A percentile compares a stretch with the other conserved stretches of the same genome.
phyloP scores from a whole-genome alignment of 306 rosid genomes.

The Dryas octopetala region DNA sequence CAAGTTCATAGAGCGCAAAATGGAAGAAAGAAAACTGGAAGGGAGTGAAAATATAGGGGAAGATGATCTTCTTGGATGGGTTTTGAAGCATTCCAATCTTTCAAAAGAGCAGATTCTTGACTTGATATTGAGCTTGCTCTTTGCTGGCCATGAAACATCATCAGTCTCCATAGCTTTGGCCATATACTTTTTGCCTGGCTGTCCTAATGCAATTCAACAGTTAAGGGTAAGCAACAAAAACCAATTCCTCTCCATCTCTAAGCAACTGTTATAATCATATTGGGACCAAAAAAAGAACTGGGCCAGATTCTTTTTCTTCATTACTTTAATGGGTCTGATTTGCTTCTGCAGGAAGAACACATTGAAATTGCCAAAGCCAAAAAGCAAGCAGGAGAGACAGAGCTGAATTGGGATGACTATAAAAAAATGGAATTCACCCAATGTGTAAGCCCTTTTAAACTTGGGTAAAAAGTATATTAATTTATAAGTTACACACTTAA shows the following conservation, averaged over 20 bases:
- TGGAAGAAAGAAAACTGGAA: slow-evolving; percentile 53
- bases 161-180: slow-evolving; percentile 89
- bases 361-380: slow-evolving; percentile 63
- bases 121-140: slow-evolving; percentile 79
- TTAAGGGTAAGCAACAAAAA: slow-evolving; percentile 51
- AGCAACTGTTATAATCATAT: neutral
- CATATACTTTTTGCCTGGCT: slow-evolving; percentile 67
- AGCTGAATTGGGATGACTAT: slow-evolving; percentile 90
- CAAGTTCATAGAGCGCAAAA: slow-evolving; percentile 77
- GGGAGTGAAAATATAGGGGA: slow-evolving; percentile 48
- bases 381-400: slow-evolving; percentile 62
- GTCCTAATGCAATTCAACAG: slow-evolving; percentile 65
- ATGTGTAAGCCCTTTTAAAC: slow-evolving; percentile 57
- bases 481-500: neutral
- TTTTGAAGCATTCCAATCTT: slow-evolving; percentile 79
- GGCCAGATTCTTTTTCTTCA: neutral
- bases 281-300: neutral
- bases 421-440: slow-evolving; percentile 93
- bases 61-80: slow-evolving; percentile 91
- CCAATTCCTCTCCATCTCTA: neutral
- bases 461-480: neutral
- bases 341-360: slow-evolving; percentile 67
- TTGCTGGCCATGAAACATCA: slow-evolving; percentile 98
- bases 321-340: neutral
- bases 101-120: slow-evolving; percentile 94